These are phyloP conservation scores for Neonectria neomacrospora DNA, from an alignment of 2,329 filamentous ascomycete genomes.

Conservation along the genomic window DNA sequence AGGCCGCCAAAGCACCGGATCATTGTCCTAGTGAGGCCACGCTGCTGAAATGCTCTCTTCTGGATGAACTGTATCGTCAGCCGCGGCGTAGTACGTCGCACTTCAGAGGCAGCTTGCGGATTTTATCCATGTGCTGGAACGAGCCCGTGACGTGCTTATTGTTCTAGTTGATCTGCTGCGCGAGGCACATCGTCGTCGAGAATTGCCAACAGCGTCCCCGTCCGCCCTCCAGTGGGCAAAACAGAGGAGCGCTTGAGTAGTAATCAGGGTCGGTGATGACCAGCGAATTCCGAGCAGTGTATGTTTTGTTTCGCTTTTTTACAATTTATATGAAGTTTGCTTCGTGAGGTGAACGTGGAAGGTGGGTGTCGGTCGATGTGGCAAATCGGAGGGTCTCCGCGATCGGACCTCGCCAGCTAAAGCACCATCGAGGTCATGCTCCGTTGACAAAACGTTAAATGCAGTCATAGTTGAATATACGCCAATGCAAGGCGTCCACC, in stretches of 20 bases:
- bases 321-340: not conserved
- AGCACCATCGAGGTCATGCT: not conserved
- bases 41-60: too few relatives aligned
- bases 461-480: not conserved
- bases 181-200: too few relatives aligned
- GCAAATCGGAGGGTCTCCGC: not conserved
- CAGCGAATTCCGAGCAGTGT: slow-evolving; percentile 14
- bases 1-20: too few relatives aligned
- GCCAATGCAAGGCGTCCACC: not conserved
- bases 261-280: slow-evolving; percentile 17
- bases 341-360: not conserved
- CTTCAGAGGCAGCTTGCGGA: too few relatives aligned
- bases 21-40: too few relatives aligned
- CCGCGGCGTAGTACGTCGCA: too few relatives aligned
- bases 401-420: not conserved
- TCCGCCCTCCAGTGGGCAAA: slow-evolving; percentile 7
- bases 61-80: too few relatives aligned
- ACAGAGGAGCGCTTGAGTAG: slow-evolving; percentile 7
- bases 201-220: too few relatives aligned
- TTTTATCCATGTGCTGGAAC: too few relatives aligned
- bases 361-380: not conserved
- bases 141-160: too few relatives aligned
- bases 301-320: slow-evolving; percentile 3
- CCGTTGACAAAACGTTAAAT: not conserved
- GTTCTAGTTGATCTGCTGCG: too few relatives aligned